Base-by-base conservation (phyloP, 1,139 yeast genomes). In the Taiozyma sp. region DNA sequence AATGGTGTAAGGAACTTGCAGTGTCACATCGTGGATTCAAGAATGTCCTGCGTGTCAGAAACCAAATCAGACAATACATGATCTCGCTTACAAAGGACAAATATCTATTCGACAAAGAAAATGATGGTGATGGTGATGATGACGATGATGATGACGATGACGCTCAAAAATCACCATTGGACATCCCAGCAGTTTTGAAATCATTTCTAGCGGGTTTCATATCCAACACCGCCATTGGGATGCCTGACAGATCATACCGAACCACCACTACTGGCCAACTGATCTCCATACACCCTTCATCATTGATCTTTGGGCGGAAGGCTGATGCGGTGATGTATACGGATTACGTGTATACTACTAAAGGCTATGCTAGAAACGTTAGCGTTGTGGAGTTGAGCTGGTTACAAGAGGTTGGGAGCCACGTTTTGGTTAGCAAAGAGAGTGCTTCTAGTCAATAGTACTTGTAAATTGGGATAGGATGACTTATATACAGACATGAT, bases 201-300 rank as follows among this genome's bases (percentile, higher is more conserved):
- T 78, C 91, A 9, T 95, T 95, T 67, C 70, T 95, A 45, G 76
- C 79, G 46, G 99, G 99, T 0, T 93, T 79, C 62, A 78, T 89
- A 32, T 78, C 85, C 51, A 92, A 93, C 66, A 85, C 96, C 0
- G 99, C 99, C 0, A 82, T 93, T 22, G 96, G 97, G 8, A 82
- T 89, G 83, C 97, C 99, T 0, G 99, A 95, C 66, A 78, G 97
- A 61, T 87, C 96, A 4, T 95, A 86, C 70, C 77, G 96, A 64
- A 91, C 98, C 0, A 85, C 91, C 14, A 73, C 84, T 28, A 81
- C 86, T 8, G 96, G 96, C 23, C 91, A 86, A 62, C 72, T 87
- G 32, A 83, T 95, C 45, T 83, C 95, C 53, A 83, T 95, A 19
- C 99, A 95, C 66, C 99, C 99, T 0, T 88, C 97, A 0, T 89